Conservation (phyloP, 73 alveolate species). For the Symbiodinium natans region DNA sequence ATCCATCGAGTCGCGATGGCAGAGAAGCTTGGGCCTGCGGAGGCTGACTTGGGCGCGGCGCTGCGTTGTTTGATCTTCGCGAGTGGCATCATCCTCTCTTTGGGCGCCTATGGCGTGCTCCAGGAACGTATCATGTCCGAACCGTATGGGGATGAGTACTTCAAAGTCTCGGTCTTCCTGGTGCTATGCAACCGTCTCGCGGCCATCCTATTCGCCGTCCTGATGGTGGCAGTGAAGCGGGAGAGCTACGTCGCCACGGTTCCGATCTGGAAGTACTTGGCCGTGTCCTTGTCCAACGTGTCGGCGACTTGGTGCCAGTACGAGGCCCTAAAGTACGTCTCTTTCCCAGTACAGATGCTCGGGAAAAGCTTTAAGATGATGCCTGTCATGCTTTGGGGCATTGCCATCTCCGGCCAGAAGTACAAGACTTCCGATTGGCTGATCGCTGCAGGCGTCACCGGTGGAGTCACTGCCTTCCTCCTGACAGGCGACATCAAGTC, state of each 20-base stretch:
- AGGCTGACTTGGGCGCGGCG: no score
- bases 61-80: conserved; percentile 71
- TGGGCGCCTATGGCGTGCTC: conserved; percentile 64
- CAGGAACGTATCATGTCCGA: conserved; percentile 92
- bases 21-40: no score
- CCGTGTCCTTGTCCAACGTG: conserved; percentile 90
- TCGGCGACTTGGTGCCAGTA: conserved; percentile 90
- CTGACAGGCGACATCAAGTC: conserved; percentile 89
- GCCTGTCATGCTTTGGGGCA: conserved; percentile 93
- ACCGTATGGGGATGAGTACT: conserved; percentile 51
- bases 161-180: conserved; percentile 74
- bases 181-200: conserved; percentile 80
- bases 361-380: conserved; percentile 80
- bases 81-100: conserved; percentile 28
- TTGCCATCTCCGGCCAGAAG: conserved; percentile 70
- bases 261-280: conserved; percentile 80
- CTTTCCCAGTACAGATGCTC: conserved; percentile 80
- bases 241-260: conserved; percentile 74
- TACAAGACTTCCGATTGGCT: conserved; percentile 46
- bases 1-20: no score
- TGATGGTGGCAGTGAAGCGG: conserved; percentile 51
- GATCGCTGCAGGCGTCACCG: conserved; percentile 90
- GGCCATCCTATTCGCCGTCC: conserved; percentile 54
- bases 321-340: conserved; percentile 86
- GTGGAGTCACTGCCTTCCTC: conserved; percentile 80